Base-by-base conservation (phyloP, 345 rosid genomes). In the Pistacia integerrima region DNA sequence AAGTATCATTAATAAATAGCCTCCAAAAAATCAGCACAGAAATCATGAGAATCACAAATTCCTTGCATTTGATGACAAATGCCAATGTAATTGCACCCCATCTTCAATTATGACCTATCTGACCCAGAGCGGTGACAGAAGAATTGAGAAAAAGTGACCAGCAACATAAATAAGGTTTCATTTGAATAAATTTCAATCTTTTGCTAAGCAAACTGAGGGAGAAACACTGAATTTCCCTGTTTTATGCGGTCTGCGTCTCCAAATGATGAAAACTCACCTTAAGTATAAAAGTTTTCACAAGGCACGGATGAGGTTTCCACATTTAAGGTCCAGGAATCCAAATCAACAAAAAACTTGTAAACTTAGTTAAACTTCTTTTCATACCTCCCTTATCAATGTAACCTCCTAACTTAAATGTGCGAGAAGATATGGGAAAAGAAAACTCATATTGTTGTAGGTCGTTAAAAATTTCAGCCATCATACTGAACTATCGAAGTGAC, bases 31-130 rank as follows among this genome's bases (percentile, higher is more conserved):
- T 41, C 9, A 18, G 33, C 69, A 51, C 28, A 63, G 13, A 61
- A 70, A 7, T 30, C 67, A 33, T 44, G 1, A 63, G 69, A 74
- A 74, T 51, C 59, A 49, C 61, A 52, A n/a, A 25, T 56, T 59
- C n/a, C 57, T 33, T 8, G 17, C 7, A 70, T 11, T 48, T 48
- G 4, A n/a, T 3, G 35, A 46, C 22, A 30, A 56, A 44, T 59
- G 14, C 22, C 62, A 22, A 8, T 16, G 13, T 51, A 48, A 38
- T 41, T 41, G 46, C 46, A 30, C 38, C 73, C 73, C 22, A 1
- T 36, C 36, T 18, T 49, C 1, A 8, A 11, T 18, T 17, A 11
- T 36, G 13, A 30, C 17, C 41, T 11, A 28, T 25, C 72, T 14
- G 25, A 9, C 14, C 59, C 51, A 61, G 10, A 16, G 55, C 14